phyloP scores from a whole-genome alignment of 208 protist species.

The Trichomonas vaginalis region DNA sequence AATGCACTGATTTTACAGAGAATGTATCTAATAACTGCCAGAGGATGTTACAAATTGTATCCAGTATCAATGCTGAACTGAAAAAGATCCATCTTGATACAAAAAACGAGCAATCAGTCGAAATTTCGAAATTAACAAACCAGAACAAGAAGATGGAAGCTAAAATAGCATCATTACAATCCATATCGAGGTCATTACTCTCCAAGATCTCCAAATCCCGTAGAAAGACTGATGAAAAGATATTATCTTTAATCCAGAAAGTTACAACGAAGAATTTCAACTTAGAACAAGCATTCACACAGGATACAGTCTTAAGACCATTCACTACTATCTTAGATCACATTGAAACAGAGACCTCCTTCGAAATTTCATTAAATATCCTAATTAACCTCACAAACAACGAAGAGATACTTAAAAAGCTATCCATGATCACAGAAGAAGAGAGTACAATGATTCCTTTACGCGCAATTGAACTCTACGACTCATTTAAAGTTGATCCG shows the following conservation, averaged over 20 bases:
- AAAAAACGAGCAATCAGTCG: too few species aligned
- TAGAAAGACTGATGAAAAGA: not conserved
- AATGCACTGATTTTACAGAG: too few species aligned
- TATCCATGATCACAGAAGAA: not conserved
- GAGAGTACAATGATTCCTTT: not conserved
- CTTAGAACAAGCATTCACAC: not conserved
- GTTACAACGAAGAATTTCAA: not conserved
- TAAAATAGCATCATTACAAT: too few species aligned
- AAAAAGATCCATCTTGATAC: too few species aligned
- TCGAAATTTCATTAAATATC: not conserved
- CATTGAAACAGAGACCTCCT: not conserved
- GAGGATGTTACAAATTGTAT: too few species aligned
- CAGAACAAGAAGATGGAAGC: too few species aligned
- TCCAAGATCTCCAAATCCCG: not conserved
- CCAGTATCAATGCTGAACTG: too few species aligned
- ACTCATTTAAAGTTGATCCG: not conserved
- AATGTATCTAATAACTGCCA: too few species aligned
- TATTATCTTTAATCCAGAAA: not conserved
- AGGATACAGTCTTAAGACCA: not conserved
- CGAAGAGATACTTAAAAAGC: not conserved
- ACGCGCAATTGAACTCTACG: not conserved
- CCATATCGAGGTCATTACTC: not conserved
- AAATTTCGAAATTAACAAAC: too few species aligned
- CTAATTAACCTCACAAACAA: not conserved
- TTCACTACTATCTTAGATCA: not conserved